Conservation (phyloP, 305 asterid species). For the Fraxinus velutina region DNA sequence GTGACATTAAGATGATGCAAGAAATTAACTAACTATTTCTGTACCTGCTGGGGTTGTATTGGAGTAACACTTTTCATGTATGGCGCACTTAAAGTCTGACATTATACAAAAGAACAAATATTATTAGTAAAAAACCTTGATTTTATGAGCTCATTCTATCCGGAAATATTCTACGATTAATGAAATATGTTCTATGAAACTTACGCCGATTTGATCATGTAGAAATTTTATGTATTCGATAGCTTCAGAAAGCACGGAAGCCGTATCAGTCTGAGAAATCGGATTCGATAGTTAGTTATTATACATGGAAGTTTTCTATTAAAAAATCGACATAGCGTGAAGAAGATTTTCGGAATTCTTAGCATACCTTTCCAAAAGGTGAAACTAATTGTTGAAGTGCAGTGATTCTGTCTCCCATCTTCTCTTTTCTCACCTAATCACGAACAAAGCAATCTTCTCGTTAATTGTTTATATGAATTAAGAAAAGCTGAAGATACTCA, state of each 20-base stretch:
- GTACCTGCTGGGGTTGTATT: slow-evolving; percentile 59
- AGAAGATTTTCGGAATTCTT: slow-evolving; percentile 1
- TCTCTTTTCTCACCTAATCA: slow-evolving; percentile 90
- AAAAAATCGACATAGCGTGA: slow-evolving; percentile 21
- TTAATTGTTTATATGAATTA: slow-evolving; percentile 9
- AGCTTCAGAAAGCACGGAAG: slow-evolving; percentile 96
- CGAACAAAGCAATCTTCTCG: slow-evolving; percentile 24
- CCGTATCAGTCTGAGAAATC: slow-evolving; percentile 81
- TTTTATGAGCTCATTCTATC: not conserved
- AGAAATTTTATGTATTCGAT: slow-evolving; percentile 85
- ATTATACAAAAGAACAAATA: slow-evolving; percentile 13
- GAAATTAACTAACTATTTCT: not conserved
- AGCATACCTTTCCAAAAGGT: slow-evolving; percentile 91
- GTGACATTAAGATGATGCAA: not conserved
- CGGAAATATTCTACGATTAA: not conserved
- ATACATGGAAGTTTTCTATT: not conserved
- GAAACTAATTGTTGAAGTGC: slow-evolving; percentile 99
- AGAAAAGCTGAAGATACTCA: slow-evolving; percentile 13
- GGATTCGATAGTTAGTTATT: not conserved
- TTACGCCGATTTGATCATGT: slow-evolving; percentile 86
- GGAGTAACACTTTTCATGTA: slow-evolving; percentile 86
- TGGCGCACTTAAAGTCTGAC: slow-evolving; percentile 67
- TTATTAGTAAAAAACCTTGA: not conserved
- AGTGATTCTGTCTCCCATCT: slow-evolving; percentile 99
- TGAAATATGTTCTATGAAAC: slow-evolving; percentile 26